Conservation (phyloP, 371 early-diverging fungal genomes). For the Coemansia sp. region DNA sequence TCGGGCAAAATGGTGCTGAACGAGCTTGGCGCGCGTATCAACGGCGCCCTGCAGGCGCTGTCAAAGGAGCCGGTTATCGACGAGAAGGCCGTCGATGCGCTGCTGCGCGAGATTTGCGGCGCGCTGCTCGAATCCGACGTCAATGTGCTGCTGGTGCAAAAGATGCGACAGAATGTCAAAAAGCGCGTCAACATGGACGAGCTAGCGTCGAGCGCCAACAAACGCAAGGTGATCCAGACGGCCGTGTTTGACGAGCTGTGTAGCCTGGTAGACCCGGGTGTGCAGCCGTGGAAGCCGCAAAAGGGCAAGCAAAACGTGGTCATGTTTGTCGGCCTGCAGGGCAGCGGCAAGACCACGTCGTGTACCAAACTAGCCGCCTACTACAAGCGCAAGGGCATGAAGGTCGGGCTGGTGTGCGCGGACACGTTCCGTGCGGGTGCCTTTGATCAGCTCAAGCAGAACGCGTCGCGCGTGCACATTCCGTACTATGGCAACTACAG, state of each 20-base stretch:
- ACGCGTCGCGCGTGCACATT: conserved; percentile 97
- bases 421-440: conserved; percentile 99
- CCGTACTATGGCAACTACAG: conserved; percentile 96
- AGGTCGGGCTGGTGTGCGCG: conserved; percentile 96
- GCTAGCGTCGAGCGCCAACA: conserved; percentile 77
- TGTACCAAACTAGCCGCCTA: conserved; percentile 98
- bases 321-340: conserved; percentile 99
- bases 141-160: conserved; percentile 85
- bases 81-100: conserved; percentile 84
- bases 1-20: conserved; percentile 72
- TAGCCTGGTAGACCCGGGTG: conserved; percentile 91
- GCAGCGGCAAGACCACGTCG: conserved; percentile 99
- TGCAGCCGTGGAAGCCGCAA: conserved; percentile 83
- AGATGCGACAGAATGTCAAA: conserved; percentile 87
- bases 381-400: conserved; percentile 98
- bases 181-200: conserved; percentile 79
- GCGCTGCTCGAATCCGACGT: conserved; percentile 96
- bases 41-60: conserved; percentile 75
- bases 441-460: conserved; percentile 99
- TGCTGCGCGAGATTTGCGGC: conserved; percentile 86
- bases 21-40: conserved; percentile 90
- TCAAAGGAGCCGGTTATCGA: conserved; percentile 86
- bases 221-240: conserved; percentile 87
- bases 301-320: conserved; percentile 88
- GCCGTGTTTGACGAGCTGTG: conserved; percentile 97